Evolutionary conservation across 148 eudicot species (phyloP).

Genomic region (Vaccinium darrowii): DNA sequence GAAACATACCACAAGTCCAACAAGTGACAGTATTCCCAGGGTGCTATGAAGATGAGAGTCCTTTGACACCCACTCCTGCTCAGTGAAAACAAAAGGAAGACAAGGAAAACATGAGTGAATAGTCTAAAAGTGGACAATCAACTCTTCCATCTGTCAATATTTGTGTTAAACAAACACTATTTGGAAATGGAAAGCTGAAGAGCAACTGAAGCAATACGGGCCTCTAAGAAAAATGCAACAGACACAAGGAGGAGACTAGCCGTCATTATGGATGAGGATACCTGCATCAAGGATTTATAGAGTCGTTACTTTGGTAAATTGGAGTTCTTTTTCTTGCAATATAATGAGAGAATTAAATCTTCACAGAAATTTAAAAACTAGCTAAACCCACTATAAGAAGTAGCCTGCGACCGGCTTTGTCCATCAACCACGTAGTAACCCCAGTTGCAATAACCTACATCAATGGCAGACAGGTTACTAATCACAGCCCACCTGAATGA

Average conservation of each 20-base stretch:
- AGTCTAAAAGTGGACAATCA: neutral
- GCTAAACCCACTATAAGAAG: conserved; percentile 57
- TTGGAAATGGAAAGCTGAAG: neutral
- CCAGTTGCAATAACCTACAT: conserved; percentile 77
- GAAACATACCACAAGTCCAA: conserved; percentile 71
- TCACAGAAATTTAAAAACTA: neutral
- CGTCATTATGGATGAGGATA: conserved; percentile 63
- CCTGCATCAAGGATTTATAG: conserved; percentile 32
- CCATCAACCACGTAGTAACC: conserved; percentile 71
- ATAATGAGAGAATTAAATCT: neutral
- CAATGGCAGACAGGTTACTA: neutral
- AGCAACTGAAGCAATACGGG: conserved; percentile 17
- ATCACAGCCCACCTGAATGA: neutral
- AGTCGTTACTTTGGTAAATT: neutral
- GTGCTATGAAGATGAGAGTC: conserved; percentile 37
- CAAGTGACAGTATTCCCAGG: conserved; percentile 56
- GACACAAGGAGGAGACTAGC: conserved; percentile 65
- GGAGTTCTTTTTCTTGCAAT: neutral
- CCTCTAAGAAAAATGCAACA: conserved; percentile 68
- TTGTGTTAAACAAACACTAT: neutral
- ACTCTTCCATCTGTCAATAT: neutral
- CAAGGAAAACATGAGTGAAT: neutral
- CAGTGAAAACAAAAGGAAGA: conserved; percentile 18
- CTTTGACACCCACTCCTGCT: conserved; percentile 51
- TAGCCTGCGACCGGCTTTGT: conserved; percentile 76